Percentiles rank a stretch among this genome's conserved stretches.
These are phyloP conservation scores for Carex parvula DNA, from an alignment of 176 grass and related monocot genomes.

Conservation along the genomic window DNA sequence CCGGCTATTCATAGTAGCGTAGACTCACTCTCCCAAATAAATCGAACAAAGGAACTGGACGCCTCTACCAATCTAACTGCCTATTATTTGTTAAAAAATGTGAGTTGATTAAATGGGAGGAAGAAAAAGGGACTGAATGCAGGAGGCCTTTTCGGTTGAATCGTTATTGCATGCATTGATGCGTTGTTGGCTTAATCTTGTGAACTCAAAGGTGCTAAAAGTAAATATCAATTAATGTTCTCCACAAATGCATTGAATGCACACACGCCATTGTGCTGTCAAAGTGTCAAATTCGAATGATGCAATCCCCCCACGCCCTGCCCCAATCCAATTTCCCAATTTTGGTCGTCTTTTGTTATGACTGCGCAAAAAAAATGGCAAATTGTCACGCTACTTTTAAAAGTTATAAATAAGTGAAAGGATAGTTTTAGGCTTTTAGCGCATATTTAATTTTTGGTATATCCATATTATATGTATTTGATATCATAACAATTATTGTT, in stretches of 20 bases:
- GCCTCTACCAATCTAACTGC: neutral
- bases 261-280: neutral
- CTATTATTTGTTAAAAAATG: neutral
- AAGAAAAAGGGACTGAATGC: neutral
- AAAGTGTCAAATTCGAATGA: neutral
- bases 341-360: neutral
- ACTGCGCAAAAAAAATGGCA: neutral
- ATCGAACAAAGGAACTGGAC: neutral
- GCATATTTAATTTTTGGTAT: too few species aligned
- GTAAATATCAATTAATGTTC: slow-evolving; percentile 12
- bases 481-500: neutral
- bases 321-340: too few species aligned
- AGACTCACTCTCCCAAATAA: neutral
- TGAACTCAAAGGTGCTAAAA: slow-evolving; percentile 16
- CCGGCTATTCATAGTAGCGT: too few species aligned
- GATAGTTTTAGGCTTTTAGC: too few species aligned
- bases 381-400: neutral
- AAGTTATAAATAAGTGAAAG: too few species aligned
- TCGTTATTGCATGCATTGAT: slow-evolving; percentile 28
- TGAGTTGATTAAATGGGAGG: neutral
- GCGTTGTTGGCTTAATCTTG: slow-evolving; percentile 26
- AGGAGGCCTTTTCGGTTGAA: slow-evolving; percentile 6
- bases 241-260: neutral
- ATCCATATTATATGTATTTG: too few species aligned
- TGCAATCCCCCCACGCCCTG: neutral